Evolutionary conservation across 495 filamentous ascomycete species (phyloP).

Genomic region (Aspergillus haitiensis): DNA sequence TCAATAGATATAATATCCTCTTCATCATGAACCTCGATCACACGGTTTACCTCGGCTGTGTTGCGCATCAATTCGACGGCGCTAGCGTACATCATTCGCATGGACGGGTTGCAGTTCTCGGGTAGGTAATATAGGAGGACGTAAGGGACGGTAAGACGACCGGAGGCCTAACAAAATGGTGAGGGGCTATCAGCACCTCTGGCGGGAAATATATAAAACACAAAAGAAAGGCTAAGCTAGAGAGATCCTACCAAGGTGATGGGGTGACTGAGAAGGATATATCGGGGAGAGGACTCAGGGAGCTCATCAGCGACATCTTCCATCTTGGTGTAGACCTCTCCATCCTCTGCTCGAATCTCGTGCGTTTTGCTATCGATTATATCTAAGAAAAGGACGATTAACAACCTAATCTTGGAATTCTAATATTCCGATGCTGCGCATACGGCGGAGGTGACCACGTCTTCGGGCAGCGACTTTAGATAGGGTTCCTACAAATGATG

Average conservation of each 20-base stretch:
- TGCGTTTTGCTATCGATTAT: conserved; percentile 80
- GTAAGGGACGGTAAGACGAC: conserved; percentile 73
- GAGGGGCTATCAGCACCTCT: not conserved
- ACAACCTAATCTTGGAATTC: not conserved
- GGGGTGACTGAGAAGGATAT: conserved; percentile 86
- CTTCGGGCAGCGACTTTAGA: not conserved
- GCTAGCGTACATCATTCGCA: conserved; percentile 91
- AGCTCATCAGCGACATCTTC: conserved; percentile 81
- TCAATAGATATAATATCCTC: conserved; percentile 79
- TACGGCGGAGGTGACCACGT: not conserved
- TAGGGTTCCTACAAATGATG: conserved; percentile 75
- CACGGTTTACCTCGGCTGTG: conserved; percentile 77
- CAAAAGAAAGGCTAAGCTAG: conserved; percentile 2
- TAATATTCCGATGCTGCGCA: not conserved
- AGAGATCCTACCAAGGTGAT: conserved; percentile 65
- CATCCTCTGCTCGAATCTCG: conserved; percentile 78
- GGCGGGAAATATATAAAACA: not conserved
- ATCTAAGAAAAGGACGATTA: conserved; percentile 30
- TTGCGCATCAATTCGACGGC: conserved; percentile 94
- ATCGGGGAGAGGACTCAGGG: conserved; percentile 88
- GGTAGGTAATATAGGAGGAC: conserved; percentile 93
- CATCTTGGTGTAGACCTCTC: conserved; percentile 75
- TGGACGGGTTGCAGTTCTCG: conserved; percentile 76
- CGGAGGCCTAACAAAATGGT: conserved; percentile 49
- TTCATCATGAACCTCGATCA: conserved; percentile 73